phyloP scores from a whole-genome alignment of 352 stramenopile species.

The Phytophthora brassicae region DNA sequence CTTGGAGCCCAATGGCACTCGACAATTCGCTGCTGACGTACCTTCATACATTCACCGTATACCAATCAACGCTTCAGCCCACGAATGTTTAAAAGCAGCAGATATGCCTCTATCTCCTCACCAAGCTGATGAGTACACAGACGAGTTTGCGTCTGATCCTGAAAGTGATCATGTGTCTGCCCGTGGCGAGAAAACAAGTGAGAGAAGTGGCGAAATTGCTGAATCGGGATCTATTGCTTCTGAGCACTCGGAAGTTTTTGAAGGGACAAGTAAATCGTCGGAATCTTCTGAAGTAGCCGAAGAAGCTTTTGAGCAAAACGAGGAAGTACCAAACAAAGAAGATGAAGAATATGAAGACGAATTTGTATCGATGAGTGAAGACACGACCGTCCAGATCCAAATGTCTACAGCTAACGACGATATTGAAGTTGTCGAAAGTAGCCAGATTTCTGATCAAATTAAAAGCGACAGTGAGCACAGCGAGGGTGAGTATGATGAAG shows the following conservation, averaged over 20 bases:
- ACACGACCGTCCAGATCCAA: background rate
- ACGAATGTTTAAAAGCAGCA: background rate
- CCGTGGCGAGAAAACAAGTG: background rate
- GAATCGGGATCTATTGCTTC: slow-evolving; percentile 6
- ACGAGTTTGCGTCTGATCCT: slow-evolving; percentile 22
- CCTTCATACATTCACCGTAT: background rate
- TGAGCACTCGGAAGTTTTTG: background rate
- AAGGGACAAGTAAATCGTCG: background rate
- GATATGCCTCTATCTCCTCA: background rate
- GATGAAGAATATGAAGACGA: slow-evolving; percentile 42
- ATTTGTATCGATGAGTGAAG: slow-evolving; percentile 38
- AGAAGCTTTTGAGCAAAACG: slow-evolving; percentile 1
- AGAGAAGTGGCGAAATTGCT: background rate
- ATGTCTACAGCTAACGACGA: background rate
- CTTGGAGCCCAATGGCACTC: background rate
- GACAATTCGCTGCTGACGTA: background rate
- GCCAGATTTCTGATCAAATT: slow-evolving; percentile 4
- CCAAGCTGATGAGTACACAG: slow-evolving; percentile 11
- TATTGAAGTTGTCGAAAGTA: slow-evolving; percentile 7
- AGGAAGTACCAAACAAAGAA: slow-evolving; percentile 7
- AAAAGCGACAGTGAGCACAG: background rate
- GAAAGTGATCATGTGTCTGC: background rate
- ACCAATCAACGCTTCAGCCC: background rate
- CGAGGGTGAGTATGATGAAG: slow-evolving; percentile 38
- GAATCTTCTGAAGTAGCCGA: slow-evolving; percentile 5